Conservation (phyloP, 306 rosid genomes). For the Parietaria judaica region DNA sequence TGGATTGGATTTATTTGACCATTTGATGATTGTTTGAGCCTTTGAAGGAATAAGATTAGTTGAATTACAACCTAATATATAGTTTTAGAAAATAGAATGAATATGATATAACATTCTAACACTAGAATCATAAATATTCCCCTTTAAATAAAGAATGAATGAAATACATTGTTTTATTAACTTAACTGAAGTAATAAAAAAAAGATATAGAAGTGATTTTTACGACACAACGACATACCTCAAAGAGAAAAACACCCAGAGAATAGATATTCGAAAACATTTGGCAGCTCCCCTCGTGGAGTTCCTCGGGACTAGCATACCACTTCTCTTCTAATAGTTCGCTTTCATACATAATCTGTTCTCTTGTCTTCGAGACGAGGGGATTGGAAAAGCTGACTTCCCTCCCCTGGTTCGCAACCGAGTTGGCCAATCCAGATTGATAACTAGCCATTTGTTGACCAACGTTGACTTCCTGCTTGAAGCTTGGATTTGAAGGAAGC, state of each 20-base stretch:
- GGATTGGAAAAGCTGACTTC: slow-evolving; percentile 44
- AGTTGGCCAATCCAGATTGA: slow-evolving; percentile 31
- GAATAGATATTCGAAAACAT: slow-evolving; percentile 67
- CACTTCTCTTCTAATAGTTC: slow-evolving; percentile 64
- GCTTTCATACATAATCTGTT: slow-evolving; percentile 21
- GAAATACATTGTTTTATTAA: too few relatives aligned
- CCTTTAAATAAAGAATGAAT: too few relatives aligned
- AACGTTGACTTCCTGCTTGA: slow-evolving; percentile 27
- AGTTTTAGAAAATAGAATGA: too few relatives aligned
- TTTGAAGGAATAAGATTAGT: too few relatives aligned
- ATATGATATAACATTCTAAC: too few relatives aligned
- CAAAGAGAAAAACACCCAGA: slow-evolving; percentile 84
- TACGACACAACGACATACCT: slow-evolving; percentile 46
- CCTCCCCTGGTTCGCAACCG: slow-evolving; percentile 22
- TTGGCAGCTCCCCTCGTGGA: slow-evolving; percentile 44
- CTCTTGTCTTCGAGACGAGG: slow-evolving; percentile 30
- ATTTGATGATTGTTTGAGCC: too few relatives aligned
- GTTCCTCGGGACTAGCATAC: slow-evolving; percentile 84
- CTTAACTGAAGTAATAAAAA: too few relatives aligned
- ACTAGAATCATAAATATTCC: too few relatives aligned
- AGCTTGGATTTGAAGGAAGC: slow-evolving; percentile 29
- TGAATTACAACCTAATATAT: too few relatives aligned
- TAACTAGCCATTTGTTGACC: slow-evolving; percentile 26
- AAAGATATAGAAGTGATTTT: too few relatives aligned
- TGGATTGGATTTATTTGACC: too few relatives aligned